Evolutionary conservation across 495 filamentous ascomycete species (phyloP).

Genomic region (Glonium stellatum): DNA sequence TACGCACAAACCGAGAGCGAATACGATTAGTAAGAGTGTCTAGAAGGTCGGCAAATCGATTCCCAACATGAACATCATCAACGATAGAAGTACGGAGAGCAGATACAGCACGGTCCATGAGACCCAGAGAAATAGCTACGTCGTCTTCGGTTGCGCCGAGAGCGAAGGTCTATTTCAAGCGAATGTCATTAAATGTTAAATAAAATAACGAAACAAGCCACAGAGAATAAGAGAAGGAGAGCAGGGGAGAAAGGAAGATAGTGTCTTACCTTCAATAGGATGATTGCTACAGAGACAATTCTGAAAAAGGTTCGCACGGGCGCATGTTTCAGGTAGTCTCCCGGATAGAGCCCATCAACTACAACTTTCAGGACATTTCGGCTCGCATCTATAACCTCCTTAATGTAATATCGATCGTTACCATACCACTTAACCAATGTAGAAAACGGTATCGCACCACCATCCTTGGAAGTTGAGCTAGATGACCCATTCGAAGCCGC

Average conservation of each 20-base stretch:
- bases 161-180: slow-evolving; percentile 71
- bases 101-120: slow-evolving; percentile 73
- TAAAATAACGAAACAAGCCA: neutral
- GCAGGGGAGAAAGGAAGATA: neutral
- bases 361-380: slow-evolving; percentile 77
- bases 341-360: slow-evolving; percentile 72
- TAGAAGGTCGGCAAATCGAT: slow-evolving; percentile 86
- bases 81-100: slow-evolving; percentile 80
- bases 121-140: slow-evolving; percentile 67
- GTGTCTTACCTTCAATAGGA: slow-evolving; percentile 59
- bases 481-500: slow-evolving; percentile 28
- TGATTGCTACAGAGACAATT: slow-evolving; percentile 90
- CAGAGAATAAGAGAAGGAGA: neutral
- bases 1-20: slow-evolving; percentile 35
- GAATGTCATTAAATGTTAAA: slow-evolving; percentile 52
- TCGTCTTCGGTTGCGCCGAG: slow-evolving; percentile 86
- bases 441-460: slow-evolving; percentile 41
- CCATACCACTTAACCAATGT: slow-evolving; percentile 52
- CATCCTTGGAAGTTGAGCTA: slow-evolving; percentile 30
- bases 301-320: slow-evolving; percentile 92
- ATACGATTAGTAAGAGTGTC: slow-evolving; percentile 47
- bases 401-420: slow-evolving; percentile 70
- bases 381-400: slow-evolving; percentile 80
- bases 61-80: slow-evolving; percentile 93
- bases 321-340: slow-evolving; percentile 80